Percentiles rank a stretch among this genome's conserved stretches.
Conservation (phyloP, 345 rosid species). For the Citropsis articulata region DNA sequence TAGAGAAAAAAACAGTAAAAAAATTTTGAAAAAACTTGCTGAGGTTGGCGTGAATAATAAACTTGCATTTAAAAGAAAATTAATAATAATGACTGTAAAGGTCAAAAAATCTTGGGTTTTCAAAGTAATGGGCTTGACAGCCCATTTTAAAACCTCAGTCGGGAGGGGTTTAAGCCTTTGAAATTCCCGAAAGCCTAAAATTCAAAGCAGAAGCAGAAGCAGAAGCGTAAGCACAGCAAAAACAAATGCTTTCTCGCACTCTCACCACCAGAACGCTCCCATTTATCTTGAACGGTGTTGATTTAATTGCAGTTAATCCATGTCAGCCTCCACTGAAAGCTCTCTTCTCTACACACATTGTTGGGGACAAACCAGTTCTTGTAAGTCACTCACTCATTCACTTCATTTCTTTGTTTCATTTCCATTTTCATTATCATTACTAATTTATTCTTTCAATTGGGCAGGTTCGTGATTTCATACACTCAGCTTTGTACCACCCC, state of each 20-base stretch:
- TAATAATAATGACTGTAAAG: no score
- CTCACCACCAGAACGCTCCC: conserved; percentile 18
- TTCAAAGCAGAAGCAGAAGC: no score
- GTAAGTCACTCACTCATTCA: conserved; percentile 35
- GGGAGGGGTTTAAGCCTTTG: neutral
- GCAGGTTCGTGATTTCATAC: conserved; percentile 88
- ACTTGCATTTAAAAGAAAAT: no score
- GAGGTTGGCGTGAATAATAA: no score
- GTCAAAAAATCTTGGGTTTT: no score
- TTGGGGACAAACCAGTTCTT: conserved; percentile 68
- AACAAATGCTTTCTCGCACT: conserved; percentile 24
- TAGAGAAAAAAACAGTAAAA: no score
- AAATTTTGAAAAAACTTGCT: no score
- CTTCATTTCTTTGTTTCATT: neutral
- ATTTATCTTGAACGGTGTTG: conserved; percentile 10
- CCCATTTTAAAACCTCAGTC: neutral
- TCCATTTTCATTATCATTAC: neutral
- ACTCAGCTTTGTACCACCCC: conserved; percentile 69
- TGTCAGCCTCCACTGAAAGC: conserved; percentile 35
- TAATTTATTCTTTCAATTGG: neutral
- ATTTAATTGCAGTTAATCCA: conserved; percentile 34
- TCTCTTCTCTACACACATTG: conserved; percentile 56
- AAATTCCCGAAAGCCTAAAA: neutral
- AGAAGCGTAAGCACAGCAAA: neutral
- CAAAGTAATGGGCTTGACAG: no score